Evolutionary conservation across 768 basidiomycete species (phyloP), one percentile per base, ranked within the genome.

Genomic region (Amanita jacksonii): DNA sequence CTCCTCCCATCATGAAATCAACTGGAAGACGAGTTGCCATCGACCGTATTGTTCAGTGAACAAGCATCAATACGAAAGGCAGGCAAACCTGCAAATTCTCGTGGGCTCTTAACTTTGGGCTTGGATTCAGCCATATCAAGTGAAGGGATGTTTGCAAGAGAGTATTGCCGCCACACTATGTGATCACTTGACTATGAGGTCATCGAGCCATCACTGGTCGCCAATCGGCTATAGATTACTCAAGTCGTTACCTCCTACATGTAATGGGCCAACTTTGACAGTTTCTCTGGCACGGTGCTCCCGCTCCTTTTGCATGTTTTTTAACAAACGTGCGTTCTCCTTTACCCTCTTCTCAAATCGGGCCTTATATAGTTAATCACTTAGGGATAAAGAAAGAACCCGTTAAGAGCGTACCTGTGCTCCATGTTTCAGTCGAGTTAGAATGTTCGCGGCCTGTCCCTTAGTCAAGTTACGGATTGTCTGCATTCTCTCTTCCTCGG

Each of bases 381-480:
- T 41, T 40, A 32, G 37, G 45, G 9, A 37, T 16, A 6, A 13
- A 20, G 34, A 3, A 25, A 5, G 9, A 23, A n/a, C 5, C 42
- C 12, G 4, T 31, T 41, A 36, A 3, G 25, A 33, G 27, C 60
- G 24, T 54, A 84, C 86, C 67, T 74, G 67, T 25, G 83, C 83
- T 19, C 87, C 88, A 53, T 90, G 81, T 56, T 76, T 82, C 45
- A 86, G 48, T 7, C 87, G 78, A 18, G 78, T 78, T 48, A 92
- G 83, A 35, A 90, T 78, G 50, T 80, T 79, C 0, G 81, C 82
- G 22, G 87, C 86, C 50, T 85, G 72, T 2, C 89, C 89, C 58
- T 86, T 89, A 1, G 76, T 88, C 52, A 92, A 54, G 0, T 46
- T 60, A 35, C 53, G 58, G 4, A 77, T 56, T 34, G 59, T 62